These are phyloP conservation scores for Syncephalastrum sp. DNA, from an alignment of 371 early-diverging fungal genomes.

Conservation along the genomic window DNA sequence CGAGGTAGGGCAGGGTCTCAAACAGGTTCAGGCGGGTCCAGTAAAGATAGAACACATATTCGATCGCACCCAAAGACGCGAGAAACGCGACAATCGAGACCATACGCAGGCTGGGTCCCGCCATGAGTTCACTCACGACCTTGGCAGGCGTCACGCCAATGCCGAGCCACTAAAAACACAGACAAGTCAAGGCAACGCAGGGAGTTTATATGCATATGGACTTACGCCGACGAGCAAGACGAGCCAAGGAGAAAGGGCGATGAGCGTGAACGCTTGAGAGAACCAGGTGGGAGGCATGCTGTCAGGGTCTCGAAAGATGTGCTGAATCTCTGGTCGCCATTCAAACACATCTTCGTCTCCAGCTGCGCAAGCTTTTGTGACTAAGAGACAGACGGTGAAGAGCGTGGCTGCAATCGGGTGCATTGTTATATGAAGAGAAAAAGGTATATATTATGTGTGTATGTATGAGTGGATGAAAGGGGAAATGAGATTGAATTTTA, in stretches of 20 bases:
- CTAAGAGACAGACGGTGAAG: conserved; percentile 6
- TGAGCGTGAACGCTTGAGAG: conserved; percentile 53
- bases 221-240: conserved; percentile 60
- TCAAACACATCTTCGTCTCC: conserved; percentile 50
- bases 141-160: conserved; percentile 53
- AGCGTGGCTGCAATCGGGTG: neutral
- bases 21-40: conserved; percentile 72
- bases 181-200: too few relatives aligned
- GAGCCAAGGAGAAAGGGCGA: conserved; percentile 67
- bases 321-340: conserved; percentile 65
- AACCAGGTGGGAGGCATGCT: conserved; percentile 60
- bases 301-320: conserved; percentile 63
- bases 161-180: conserved; percentile 46
- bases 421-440: conserved; percentile 1
- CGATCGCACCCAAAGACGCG: conserved; percentile 52
- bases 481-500: too few relatives aligned
- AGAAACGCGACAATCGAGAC: conserved; percentile 58
- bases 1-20: conserved; percentile 66
- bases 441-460: too few relatives aligned
- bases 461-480: too few relatives aligned
- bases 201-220: neutral
- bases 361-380: conserved; percentile 23
- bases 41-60: conserved; percentile 66
- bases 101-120: conserved; percentile 26
- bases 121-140: conserved; percentile 24